Percentiles rank a stretch among this genome's conserved stretches.
These are phyloP conservation scores for Solanum okadae DNA, from an alignment of 257 asterid genomes.

Conservation along the genomic window DNA sequence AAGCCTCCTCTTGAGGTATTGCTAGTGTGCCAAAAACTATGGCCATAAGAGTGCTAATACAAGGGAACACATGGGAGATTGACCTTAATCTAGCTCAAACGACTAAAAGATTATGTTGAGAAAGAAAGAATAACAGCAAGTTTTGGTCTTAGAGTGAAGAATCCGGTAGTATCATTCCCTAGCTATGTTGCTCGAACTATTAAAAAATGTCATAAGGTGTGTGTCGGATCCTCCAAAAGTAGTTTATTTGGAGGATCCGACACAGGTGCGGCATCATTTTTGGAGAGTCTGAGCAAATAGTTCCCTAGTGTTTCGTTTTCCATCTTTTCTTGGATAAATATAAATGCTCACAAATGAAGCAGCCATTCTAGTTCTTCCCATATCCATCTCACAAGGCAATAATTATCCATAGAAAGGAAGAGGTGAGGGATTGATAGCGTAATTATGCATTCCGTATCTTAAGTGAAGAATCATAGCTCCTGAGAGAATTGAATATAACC, in stretches of 20 bases:
- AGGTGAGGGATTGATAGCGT: not conserved
- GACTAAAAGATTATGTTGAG: not conserved
- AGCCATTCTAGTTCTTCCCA: not conserved
- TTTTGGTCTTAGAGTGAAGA: not conserved
- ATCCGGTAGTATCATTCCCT: not conserved
- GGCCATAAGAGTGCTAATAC: not conserved
- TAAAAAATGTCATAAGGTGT: not conserved
- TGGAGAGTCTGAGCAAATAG: not conserved
- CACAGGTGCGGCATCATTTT: not conserved
- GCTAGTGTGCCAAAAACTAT: not conserved
- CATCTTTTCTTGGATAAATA: not conserved
- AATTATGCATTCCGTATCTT: not conserved
- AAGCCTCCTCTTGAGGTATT: not conserved
- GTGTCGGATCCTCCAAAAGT: not conserved
- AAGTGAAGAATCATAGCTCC: not conserved
- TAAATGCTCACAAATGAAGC: not conserved
- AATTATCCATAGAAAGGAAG: not conserved
- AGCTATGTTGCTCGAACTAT: not conserved
- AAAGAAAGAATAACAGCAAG: not conserved
- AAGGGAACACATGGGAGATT: not conserved
- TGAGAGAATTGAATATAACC: constrained; percentile 25
- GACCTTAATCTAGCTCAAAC: not conserved
- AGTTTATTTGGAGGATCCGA: not conserved
- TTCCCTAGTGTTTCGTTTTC: not conserved
- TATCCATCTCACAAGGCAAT: not conserved